Conservation (phyloP, 2,329 filamentous ascomycete genomes). For the Trichoderma sp. region DNA sequence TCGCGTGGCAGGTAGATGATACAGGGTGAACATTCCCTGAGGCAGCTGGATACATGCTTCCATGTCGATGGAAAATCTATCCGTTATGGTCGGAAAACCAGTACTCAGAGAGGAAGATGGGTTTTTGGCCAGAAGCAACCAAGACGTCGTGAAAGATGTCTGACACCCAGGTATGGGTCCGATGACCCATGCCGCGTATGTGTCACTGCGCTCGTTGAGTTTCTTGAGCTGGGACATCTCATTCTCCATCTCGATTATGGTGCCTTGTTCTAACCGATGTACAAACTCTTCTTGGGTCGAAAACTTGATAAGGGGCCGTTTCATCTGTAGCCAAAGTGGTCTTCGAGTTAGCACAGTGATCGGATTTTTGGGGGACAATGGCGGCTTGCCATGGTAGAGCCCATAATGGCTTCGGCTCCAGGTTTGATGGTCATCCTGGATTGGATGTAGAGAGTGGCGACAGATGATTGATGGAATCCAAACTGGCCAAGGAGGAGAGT, state of each 20-base stretch:
- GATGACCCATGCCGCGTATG: constrained; percentile 34
- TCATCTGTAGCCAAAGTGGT: background rate
- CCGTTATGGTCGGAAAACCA: constrained; percentile 32
- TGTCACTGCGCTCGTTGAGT: constrained; percentile 30
- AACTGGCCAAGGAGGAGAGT: background rate
- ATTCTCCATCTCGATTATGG: constrained; percentile 38
- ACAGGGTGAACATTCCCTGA: constrained; percentile 30
- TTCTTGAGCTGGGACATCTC: constrained; percentile 30
- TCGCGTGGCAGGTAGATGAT: constrained; percentile 29
- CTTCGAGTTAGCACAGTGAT: background rate
- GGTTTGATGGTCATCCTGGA: background rate
- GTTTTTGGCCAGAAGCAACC: constrained; percentile 35
- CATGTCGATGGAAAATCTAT: constrained; percentile 35
- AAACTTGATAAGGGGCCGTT: constrained; percentile 27
- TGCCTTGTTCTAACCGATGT: constrained; percentile 35
- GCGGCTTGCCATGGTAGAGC: background rate
- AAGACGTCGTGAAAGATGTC: constrained; percentile 35
- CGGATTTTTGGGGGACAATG: background rate
- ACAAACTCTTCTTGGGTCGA: constrained; percentile 30
- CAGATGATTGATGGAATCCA: background rate
- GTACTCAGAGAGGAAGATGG: constrained; percentile 27
- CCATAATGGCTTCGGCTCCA: background rate
- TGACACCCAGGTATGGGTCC: constrained; percentile 33
- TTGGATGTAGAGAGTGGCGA: background rate
- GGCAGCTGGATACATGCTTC: constrained; percentile 26